Base-by-base conservation (phyloP, 805 yeast genomes). In the Saccharomycopsis oosterbeekiorum region DNA sequence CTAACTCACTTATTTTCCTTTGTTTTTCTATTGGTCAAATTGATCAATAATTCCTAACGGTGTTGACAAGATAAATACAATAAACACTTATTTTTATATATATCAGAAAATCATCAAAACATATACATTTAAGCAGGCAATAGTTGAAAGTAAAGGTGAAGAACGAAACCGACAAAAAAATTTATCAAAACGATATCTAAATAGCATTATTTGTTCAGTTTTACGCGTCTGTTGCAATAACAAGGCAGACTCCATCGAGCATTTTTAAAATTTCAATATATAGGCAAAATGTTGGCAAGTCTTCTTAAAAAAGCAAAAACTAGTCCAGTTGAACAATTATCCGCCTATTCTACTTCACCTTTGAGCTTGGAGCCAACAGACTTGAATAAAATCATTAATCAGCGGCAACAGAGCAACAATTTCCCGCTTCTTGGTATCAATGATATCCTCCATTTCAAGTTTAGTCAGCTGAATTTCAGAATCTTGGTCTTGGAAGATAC, bases 401-500 rank as follows among this genome's bases (percentile, higher is more conserved):
- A 47, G 53, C 29, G 53, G 53, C 51, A 43, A 37, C 51, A 57
- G 34, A 39, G 39, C 21, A 43, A 47, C 50, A 60, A 60, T 34
- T 55, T 60, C 10, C 65, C 63, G 8, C 34, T 62, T 17, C 61
- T 56, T 42, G 65, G 64, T 4, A 47, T 62, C 10, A 47, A 12
- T 39, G 59, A 59, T 24, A 37, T 61, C 26, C 29, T n/a, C 8
- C 54, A 43, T 15, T 55, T 56, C 19, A 39, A 42, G 53, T 61
- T 63, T 40, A 59, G 57, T 19, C 51, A 34, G 26, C 50, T 21
- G 10, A 62, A 61, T 36, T 63, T 63, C 58, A 29, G 65, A 10
- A 59, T 63, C n/a, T 37, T 63, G 19, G 64, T 63, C 4, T 42
- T 63, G 14, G 60, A 63, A 53, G 65, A 63, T 42, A 63, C 64